Conservation (phyloP, 1,284 basidiomycete genomes). For the Singerocomus rubriflavus region DNA sequence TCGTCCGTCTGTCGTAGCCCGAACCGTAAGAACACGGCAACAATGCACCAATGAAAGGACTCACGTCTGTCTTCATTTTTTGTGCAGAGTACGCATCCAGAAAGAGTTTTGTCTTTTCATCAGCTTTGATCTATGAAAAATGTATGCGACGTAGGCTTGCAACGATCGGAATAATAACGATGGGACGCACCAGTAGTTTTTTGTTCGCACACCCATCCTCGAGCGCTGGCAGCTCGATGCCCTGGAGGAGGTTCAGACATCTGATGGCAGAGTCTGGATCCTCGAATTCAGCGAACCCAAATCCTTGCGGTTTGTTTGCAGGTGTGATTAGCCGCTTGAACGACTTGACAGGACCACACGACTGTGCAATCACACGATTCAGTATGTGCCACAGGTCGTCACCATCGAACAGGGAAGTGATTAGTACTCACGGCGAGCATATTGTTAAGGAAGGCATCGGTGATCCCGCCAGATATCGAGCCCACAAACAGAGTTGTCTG, state of each 20-base stretch:
- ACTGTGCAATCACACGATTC: constrained; percentile 41
- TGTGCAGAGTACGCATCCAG: constrained; percentile 81
- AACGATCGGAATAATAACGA: constrained; percentile 20
- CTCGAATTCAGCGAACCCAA: constrained; percentile 92
- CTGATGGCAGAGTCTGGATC: constrained; percentile 86
- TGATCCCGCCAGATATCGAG: constrained; percentile 92
- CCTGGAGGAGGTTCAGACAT: constrained; percentile 78
- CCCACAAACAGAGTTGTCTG: constrained; percentile 82
- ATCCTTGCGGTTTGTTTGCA: constrained; percentile 89
- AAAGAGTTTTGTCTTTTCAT: constrained; percentile 88
- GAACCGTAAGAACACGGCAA: background rate
- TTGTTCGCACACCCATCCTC: constrained; percentile 85
- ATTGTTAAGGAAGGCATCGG: constrained; percentile 73
- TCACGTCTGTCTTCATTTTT: constrained; percentile 76
- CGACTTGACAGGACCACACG: constrained; percentile 83
- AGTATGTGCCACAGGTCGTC: background rate
- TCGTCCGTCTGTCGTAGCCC: constrained; percentile 56
- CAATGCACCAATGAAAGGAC: background rate
- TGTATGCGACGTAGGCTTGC: constrained; percentile 38
- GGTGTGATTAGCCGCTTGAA: constrained; percentile 90
- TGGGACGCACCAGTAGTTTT: constrained; percentile 72
- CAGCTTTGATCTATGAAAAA: constrained; percentile 74
- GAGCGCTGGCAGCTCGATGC: constrained; percentile 81
- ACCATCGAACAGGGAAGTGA: background rate
- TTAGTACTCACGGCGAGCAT: constrained; percentile 68